phyloP scores from a whole-genome alignment of 163 green algal genomes.

The Scenedesmus sp. region DNA sequence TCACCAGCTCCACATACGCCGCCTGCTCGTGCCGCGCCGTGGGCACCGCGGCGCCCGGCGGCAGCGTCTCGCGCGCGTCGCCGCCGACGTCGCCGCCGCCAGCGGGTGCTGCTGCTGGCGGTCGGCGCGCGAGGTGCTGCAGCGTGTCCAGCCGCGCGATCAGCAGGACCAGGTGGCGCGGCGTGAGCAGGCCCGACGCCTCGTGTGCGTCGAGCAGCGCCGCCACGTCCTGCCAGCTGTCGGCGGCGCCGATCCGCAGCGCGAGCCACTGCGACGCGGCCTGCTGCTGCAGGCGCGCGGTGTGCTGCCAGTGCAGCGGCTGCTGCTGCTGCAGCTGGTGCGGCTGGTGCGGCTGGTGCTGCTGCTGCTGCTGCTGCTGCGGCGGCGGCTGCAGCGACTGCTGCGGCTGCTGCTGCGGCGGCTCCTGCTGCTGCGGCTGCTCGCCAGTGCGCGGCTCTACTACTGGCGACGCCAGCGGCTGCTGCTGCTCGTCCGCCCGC shows the following conservation, averaged over 20 bases:
- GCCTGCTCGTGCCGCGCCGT: slow-evolving; percentile 24
- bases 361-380: too few species aligned
- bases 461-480: too few species aligned
- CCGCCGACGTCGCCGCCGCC: too few species aligned
- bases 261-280: slow-evolving; percentile 2
- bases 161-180: slow-evolving; percentile 5
- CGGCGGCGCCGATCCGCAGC: neutral
- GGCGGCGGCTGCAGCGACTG: neutral
- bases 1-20: slow-evolving; percentile 28
- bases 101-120: too few species aligned
- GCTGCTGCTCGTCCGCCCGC: too few species aligned
- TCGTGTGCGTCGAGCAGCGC: neutral
- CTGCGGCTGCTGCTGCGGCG: too few species aligned
- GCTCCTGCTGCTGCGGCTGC: too few species aligned
- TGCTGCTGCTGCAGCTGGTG: slow-evolving; percentile 10
- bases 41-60: neutral
- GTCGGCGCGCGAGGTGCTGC: slow-evolving; percentile 2
- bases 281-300: slow-evolving; percentile 27
- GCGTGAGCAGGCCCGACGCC: neutral
- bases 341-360: neutral
- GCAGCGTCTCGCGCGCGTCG: too few species aligned
- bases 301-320: slow-evolving; percentile 17
- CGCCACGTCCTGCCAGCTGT: slow-evolving; percentile 19
- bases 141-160: slow-evolving; percentile 21
- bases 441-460: too few species aligned